Evolutionary conservation across 768 basidiomycete genomes (phyloP).

Genomic region (Psilocybe azurescens): DNA sequence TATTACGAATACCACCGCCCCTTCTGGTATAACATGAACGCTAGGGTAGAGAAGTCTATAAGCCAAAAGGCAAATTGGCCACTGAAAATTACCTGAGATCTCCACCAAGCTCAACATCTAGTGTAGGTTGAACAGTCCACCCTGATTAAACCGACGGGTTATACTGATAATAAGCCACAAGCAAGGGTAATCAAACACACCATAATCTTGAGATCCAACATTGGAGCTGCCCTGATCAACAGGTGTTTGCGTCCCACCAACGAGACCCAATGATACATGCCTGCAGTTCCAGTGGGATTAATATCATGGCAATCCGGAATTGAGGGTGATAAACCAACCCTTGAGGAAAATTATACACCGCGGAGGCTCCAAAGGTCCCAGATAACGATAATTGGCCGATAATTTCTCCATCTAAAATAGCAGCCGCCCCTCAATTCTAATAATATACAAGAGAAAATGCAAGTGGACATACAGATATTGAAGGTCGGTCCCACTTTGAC

Average conservation of each 20-base stretch:
- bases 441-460: background rate
- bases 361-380: background rate
- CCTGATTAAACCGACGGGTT: background rate
- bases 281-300: background rate
- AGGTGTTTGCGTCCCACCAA: background rate
- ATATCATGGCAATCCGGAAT: background rate
- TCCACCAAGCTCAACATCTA: background rate
- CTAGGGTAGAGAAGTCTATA: background rate
- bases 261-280: background rate
- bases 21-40: constrained; percentile 1
- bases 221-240: background rate
- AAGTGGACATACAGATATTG: background rate
- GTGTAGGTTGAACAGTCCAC: background rate
- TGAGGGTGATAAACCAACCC: background rate
- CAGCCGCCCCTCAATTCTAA: background rate
- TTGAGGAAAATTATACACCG: background rate
- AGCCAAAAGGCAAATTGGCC: background rate
- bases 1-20: background rate
- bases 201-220: background rate
- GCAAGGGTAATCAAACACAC: background rate
- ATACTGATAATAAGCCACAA: background rate
- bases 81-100: background rate
- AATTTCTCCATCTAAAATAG: background rate
- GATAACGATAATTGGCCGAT: background rate
- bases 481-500: background rate